Evolutionary conservation across 495 filamentous ascomycete species (phyloP), one percentile per base, ranked within the genome.

Genomic region (Tricharina praecox): DNA sequence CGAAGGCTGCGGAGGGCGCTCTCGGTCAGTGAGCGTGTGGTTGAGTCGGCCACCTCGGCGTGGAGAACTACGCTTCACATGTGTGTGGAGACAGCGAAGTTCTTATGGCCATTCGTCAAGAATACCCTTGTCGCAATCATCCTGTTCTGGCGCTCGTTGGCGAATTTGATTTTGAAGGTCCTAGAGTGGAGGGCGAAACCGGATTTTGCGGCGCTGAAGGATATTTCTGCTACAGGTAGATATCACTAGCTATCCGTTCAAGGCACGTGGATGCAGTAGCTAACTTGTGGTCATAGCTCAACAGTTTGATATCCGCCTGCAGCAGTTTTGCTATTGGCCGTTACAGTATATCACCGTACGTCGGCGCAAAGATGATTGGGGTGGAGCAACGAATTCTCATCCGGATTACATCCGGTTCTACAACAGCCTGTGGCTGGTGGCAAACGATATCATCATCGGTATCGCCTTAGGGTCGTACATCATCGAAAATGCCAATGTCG

Each of bases 321-420:
- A 95, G 60, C 90, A 99, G 58, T 96, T 96, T 63, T 96, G 90
- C 64, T 99, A 96, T 62, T 96, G 86, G 88, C 92, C 88, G 3
- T 84, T 92, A 58, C 88, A 96, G 62, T 95, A 97, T 59, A 67
- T 88, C 44, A 96, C 86, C 11, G 64, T 99, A 20, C 81, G 86
- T 9, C 76, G 82, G 51, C 71, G 88, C 35, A 93, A 87, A 54
- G 76, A 81, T 41, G 86, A 93, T 51, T 96, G 92, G 90, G 82
- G 85, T 53, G 95, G 88, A 62, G 78, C 94, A 26, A 94, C 85
- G 0, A 92, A 81, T 43, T 93, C 81, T 50, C 88, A 99, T 64
- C 84, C 92, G 3, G 88, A 96, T 62, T 99, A 99, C 59, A 99
- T 99, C 54, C 83, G 90, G 30, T 99, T 99, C 64, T 99, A 94